A percentile compares a stretch with the other conserved stretches of the same genome.
phyloP scores from a whole-genome alignment of 768 basidiomycete species.

The Melanogaster broomeanus region DNA sequence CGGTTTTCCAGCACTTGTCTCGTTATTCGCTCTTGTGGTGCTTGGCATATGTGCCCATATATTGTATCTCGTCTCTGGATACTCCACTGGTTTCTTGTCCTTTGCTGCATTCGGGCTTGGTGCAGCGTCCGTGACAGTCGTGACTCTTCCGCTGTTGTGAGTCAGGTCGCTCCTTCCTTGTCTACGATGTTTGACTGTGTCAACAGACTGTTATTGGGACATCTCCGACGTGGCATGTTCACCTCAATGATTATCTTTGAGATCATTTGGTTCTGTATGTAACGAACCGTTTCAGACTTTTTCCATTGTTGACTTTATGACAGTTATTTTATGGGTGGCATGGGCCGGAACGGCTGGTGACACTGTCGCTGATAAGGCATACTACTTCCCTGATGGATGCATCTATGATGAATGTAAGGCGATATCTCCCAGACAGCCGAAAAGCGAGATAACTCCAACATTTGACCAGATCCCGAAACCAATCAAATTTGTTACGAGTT shows the following conservation, averaged over 20 bases:
- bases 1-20: slow-evolving; percentile 9
- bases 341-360: slow-evolving; percentile 21
- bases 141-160: slow-evolving; percentile 28
- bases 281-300: not conserved
- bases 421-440: not conserved
- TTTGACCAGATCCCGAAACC: slow-evolving; percentile 5
- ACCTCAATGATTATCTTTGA: slow-evolving; percentile 26
- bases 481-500: slow-evolving; percentile 20
- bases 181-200: not conserved
- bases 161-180: not conserved
- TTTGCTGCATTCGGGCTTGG: slow-evolving; percentile 22
- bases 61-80: slow-evolving; percentile 10
- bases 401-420: slow-evolving; percentile 9
- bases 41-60: slow-evolving; percentile 25
- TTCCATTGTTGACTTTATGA: not conserved
- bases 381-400: slow-evolving; percentile 20
- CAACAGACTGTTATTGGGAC: slow-evolving; percentile 18
- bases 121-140: slow-evolving; percentile 12
- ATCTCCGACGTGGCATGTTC: slow-evolving; percentile 8
- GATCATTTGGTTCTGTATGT: slow-evolving; percentile 28
- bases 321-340: slow-evolving; percentile 23
- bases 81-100: not conserved
- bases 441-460: not conserved
- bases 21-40: slow-evolving; percentile 16
- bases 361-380: slow-evolving; percentile 5